Evolutionary conservation across 768 basidiomycete species (phyloP), one percentile per base, ranked within the genome.

Genomic region (Suillus subalutaceus): DNA sequence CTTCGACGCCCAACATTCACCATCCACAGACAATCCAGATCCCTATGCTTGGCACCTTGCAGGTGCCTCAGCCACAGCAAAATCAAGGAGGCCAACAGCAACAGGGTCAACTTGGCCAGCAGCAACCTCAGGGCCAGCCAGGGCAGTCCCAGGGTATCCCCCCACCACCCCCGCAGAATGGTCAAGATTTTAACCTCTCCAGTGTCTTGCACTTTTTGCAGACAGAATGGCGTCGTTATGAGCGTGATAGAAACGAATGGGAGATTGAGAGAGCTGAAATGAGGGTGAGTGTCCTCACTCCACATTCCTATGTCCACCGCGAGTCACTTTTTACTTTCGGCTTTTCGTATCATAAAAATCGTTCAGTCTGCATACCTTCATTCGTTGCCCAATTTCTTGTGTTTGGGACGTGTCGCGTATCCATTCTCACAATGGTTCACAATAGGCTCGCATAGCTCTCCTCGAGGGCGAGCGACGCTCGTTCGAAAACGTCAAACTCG

Each of bases 191-290:
- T 78, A 97, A 91, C 57, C 88, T 99, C 63, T 96, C 96, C 7
- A 91, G 88, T 73, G 96, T 99, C 66, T 85, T 99, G 68, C 97
- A 99, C 82, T 99, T 94, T 78, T 85, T 99, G 62, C 97, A 99
- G 82, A 94, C 94, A 26, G 97, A 99, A 83, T 98, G 96, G 94
- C 86, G 97, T 68, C 86, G 94, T 67, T 99, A 97, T 75, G 97
- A 99, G 79, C 90, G 96, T 77, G 97, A 99, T 81, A 86, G 97
- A 73, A 99, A 99, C 77, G 97, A 99, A 81, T 99, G 97, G 97
- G 97, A 99, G 84, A 99, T 99, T 73, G 97, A 99, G 80, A 85
- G 97, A 71, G 97, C 97, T 40, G 97, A 99, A 80, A 98, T 99
- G 96, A 86, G 97, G 85, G 95, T 96, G 69, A 73, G 93, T 88